phyloP scores from a whole-genome alignment of 2,329 filamentous ascomycete genomes.

The Hawksworthiomyces lignivorus region DNA sequence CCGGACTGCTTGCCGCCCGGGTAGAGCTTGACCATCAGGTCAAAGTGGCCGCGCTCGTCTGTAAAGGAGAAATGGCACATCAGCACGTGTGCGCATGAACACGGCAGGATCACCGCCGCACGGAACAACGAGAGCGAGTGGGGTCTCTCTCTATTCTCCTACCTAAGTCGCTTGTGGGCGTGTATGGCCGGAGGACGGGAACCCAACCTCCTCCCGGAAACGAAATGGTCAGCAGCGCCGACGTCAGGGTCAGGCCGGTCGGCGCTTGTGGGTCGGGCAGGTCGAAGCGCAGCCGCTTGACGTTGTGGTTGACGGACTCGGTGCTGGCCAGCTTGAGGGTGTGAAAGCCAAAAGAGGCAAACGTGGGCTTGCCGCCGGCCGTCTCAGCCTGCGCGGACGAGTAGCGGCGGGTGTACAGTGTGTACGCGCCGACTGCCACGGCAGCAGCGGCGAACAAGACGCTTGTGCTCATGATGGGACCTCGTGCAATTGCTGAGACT shows the following conservation, averaged over 20 bases:
- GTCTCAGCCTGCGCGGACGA: constrained; percentile 11
- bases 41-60: constrained; percentile 51
- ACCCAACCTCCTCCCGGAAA: constrained; percentile 49
- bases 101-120: too few relatives aligned
- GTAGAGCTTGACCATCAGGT: constrained; percentile 62
- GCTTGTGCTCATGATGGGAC: constrained; percentile 8
- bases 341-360: constrained; percentile 29
- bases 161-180: constrained; percentile 50
- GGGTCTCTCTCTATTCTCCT: too few relatives aligned
- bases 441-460: constrained; percentile 9
- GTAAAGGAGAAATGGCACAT: not conserved
- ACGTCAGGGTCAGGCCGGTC: constrained; percentile 43
- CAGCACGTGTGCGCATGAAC: too few relatives aligned
- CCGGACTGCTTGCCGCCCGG: constrained; percentile 56
- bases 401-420: constrained; percentile 7
- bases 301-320: constrained; percentile 50
- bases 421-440: constrained; percentile 14
- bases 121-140: too few relatives aligned
- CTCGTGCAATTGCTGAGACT: not conserved
- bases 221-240: constrained; percentile 52
- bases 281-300: constrained; percentile 49
- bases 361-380: constrained; percentile 10
- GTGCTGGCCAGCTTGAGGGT: constrained; percentile 42
- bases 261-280: constrained; percentile 38
- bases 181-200: constrained; percentile 59